These are phyloP conservation scores for Mycena filopes DNA, from an alignment of 768 basidiomycete species.

Conservation along the genomic window DNA sequence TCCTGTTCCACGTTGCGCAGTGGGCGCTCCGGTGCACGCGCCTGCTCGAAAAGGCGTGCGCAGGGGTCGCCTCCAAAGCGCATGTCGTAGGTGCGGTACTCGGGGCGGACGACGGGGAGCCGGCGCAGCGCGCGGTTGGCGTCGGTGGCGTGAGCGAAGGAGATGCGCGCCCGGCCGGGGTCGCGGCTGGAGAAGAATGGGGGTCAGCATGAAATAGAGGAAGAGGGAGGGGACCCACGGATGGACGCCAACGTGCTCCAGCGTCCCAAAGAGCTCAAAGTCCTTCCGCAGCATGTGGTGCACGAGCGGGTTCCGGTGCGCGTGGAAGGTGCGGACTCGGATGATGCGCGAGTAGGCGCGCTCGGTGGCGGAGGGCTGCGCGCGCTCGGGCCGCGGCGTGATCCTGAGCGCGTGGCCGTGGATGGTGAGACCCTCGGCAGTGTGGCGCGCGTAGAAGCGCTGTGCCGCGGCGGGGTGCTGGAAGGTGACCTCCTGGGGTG, in stretches of 20 bases:
- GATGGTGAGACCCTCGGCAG: background rate
- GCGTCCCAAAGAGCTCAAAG: conserved; percentile 3
- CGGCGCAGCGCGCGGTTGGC: background rate
- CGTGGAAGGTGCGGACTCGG: background rate
- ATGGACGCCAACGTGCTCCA: background rate
- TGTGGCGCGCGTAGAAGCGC: conserved; percentile 4
- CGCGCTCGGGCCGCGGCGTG: background rate
- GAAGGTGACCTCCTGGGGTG: background rate
- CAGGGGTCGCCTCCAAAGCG: background rate
- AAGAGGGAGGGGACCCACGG: background rate
- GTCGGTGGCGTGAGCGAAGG: conserved; percentile 16
- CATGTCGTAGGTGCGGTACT: background rate
- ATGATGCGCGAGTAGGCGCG: conserved; percentile 7
- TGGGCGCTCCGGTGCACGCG: too few species aligned
- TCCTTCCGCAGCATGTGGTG: background rate
- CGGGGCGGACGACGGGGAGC: background rate
- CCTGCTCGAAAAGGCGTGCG: background rate
- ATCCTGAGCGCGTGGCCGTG: background rate
- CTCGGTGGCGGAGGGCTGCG: background rate
- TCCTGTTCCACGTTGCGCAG: too few species aligned
- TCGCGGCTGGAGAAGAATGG: background rate
- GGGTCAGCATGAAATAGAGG: background rate
- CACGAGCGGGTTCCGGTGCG: background rate
- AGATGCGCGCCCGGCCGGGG: background rate
- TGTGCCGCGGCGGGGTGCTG: conserved; percentile 11